Percentiles rank a stretch among this genome's conserved stretches.
These are phyloP conservation scores for Globisporangium viniferum DNA, from an alignment of 352 stramenopile species.

Conservation along the genomic window DNA sequence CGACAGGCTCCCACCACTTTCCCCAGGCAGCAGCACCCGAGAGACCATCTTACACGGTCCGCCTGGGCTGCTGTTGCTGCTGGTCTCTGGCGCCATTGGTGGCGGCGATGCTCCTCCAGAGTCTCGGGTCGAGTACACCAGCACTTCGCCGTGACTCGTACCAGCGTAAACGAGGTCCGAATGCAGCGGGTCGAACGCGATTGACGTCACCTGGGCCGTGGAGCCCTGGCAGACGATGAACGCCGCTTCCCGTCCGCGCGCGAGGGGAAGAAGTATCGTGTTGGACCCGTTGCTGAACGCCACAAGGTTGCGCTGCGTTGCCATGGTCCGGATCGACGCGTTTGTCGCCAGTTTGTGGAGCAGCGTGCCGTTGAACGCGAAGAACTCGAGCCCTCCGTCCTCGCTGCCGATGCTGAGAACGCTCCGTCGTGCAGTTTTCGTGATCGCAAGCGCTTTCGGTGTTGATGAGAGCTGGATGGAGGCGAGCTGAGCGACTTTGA, in stretches of 20 bases:
- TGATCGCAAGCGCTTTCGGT: slow-evolving; percentile 16
- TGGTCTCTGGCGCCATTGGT: not conserved
- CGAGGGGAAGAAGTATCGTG: slow-evolving; percentile 30
- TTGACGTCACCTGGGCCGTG: slow-evolving; percentile 29
- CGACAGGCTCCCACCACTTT: not conserved
- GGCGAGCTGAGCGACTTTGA: slow-evolving; percentile 1
- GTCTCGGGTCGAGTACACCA: slow-evolving; percentile 30
- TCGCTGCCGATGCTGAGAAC: slow-evolving; percentile 19
- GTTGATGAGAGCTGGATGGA: slow-evolving; percentile 9
- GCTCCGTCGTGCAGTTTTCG: slow-evolving; percentile 20
- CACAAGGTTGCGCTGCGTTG: slow-evolving; percentile 34
- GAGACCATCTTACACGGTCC: slow-evolving; percentile 1
- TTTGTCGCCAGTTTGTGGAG: slow-evolving; percentile 34
- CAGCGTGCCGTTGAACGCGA: slow-evolving; percentile 43
- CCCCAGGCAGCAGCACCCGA: not conserved
- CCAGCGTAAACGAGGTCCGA: slow-evolving; percentile 46
- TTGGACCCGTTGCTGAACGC: slow-evolving; percentile 38
- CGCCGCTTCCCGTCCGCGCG: slow-evolving; percentile 20
- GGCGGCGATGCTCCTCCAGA: not conserved
- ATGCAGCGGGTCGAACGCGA: slow-evolving; percentile 41
- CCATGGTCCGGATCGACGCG: slow-evolving; percentile 22
- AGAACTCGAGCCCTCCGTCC: slow-evolving; percentile 21
- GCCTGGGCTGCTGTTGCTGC: not conserved
- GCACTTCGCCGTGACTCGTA: slow-evolving; percentile 40
- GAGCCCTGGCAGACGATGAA: slow-evolving; percentile 43